Evolutionary conservation across 331 rosid species (phyloP).

Genomic region (Spiraea crenata): DNA sequence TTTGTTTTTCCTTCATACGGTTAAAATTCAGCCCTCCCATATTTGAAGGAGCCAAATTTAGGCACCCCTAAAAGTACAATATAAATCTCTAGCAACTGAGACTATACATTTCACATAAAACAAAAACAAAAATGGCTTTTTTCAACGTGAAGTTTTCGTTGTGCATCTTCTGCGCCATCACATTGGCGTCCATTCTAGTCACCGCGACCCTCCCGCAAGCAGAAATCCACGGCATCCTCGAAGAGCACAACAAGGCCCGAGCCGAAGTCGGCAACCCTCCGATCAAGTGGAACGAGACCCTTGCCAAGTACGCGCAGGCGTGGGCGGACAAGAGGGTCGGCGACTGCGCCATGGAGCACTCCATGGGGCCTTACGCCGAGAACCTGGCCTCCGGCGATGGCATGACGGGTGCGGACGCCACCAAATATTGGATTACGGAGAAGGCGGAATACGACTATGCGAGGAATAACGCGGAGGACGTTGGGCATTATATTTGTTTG

Average conservation of each 20-base stretch:
- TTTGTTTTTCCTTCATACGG: too few relatives aligned
- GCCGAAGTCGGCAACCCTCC: neutral
- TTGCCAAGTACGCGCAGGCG: slow-evolving; percentile 13
- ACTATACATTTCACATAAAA: too few relatives aligned
- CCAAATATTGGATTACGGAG: slow-evolving; percentile 28
- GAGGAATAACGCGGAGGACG: slow-evolving; percentile 11
- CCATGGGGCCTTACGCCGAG: slow-evolving; percentile 21
- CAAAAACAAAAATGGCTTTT: neutral
- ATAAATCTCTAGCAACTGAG: too few relatives aligned
- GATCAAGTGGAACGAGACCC: neutral
- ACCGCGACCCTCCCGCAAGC: too few relatives aligned
- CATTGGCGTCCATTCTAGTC: neutral
- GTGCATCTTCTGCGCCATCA: neutral
- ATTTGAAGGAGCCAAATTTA: too few relatives aligned
- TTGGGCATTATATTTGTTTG: slow-evolving; percentile 22
- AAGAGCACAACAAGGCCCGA: slow-evolving; percentile 24
- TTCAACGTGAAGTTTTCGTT: neutral
- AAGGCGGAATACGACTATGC: slow-evolving; percentile 16
- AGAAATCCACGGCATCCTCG: slow-evolving; percentile 7
- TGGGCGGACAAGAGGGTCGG: slow-evolving; percentile 4
- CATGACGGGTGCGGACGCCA: slow-evolving; percentile 18
- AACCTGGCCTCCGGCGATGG: neutral
- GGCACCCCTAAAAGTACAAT: too few relatives aligned
- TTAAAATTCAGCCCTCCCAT: too few relatives aligned
- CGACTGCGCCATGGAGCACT: slow-evolving; percentile 23